Base-by-base conservation (phyloP, 495 filamentous ascomycete genomes). In the Evernia prunastri region DNA sequence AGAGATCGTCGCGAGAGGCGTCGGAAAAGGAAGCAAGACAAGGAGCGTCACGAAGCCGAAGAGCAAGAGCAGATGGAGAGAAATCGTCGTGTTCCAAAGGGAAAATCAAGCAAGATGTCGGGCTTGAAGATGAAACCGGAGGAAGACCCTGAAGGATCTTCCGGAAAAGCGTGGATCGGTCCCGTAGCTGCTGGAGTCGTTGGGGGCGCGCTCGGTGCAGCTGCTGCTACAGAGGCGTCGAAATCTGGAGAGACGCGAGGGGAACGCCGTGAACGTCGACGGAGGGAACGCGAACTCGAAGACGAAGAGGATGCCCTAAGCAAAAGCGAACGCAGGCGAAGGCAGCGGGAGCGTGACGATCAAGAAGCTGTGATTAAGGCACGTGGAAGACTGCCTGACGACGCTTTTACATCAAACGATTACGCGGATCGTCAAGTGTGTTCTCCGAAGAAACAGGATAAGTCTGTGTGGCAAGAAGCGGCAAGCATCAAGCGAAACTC, bases 141-240 rank as follows among this genome's bases (percentile, higher is more conserved):
- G 58, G 59, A 58, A 49, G 49, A 15, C 17, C 37, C 42, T 27
- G 40, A 53, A 35, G 31, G 33, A 49, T 53, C 43, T n/a, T 53
- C 18, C 10, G 51, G 29, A 23, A 58, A 29, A 17, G 71, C 72
- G 35, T 75, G 80, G 73, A 75, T 71, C 56, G 77, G 74, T 27
- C 76, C 77, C 65, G 80, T 43, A 0, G 76, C 78, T 43, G 77
- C 76, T n/a, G 81, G 79, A 36, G 73, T 79, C 47, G 72, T 81
- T 65, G 81, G 76, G 51, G 80, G 75, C 40, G 77, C 77, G 39
- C 74, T 75, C 35, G 79, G 75, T 40, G 74, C 76, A 20, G 71
- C 74, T 33, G 61, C 76, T 33, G 70, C 80, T 0, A 76, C 78
- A 42, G 67, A 70, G 27, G 74, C 71, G 56, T 70, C 76, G 6